Percentiles rank a stretch among this genome's conserved stretches.
phyloP scores from a whole-genome alignment of 2,329 filamentous ascomycete genomes.

The Hypoxylon sp. region DNA sequence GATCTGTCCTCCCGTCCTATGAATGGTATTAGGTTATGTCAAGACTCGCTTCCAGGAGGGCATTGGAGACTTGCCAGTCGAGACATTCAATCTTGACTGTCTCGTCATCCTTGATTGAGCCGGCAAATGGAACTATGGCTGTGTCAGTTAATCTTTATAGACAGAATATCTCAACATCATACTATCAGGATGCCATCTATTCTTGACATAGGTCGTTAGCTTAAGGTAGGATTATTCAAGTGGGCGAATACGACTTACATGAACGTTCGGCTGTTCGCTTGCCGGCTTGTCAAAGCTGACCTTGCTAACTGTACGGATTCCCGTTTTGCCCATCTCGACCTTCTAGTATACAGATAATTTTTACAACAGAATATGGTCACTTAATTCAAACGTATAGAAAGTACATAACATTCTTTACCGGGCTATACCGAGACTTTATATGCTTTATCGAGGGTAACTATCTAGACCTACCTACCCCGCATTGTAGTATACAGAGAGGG shows the following conservation, averaged over 20 bases:
- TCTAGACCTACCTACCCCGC: conserved; percentile 39
- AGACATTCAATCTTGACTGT: conserved; percentile 94
- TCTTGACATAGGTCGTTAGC: conserved; percentile 59
- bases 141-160: conserved; percentile 5
- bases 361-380: too few species aligned
- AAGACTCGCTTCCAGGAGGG: conserved; percentile 13
- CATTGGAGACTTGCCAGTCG: conserved; percentile 67
- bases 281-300: conserved; percentile 78
- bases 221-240: conserved; percentile 26
- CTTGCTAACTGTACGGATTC: conserved; percentile 75
- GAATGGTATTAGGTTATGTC: conserved; percentile 17
- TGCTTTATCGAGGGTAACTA: neutral
- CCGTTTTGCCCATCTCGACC: conserved; percentile 50
- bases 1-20: conserved; percentile 79
- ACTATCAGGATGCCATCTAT: conserved; percentile 94
- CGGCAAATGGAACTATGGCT: conserved; percentile 73
- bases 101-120: conserved; percentile 80
- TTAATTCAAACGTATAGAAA: too few species aligned
- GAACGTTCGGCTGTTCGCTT: conserved; percentile 72
- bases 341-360: neutral
- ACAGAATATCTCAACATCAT: conserved; percentile 43
- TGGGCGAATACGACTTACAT: conserved; percentile 63
- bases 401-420: neutral
- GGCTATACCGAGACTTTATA: conserved; percentile 1
- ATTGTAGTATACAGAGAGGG: conserved; percentile 24